Evolutionary conservation across 2,329 filamentous ascomycete genomes (phyloP).

Genomic region (Meredithiella fracta): DNA sequence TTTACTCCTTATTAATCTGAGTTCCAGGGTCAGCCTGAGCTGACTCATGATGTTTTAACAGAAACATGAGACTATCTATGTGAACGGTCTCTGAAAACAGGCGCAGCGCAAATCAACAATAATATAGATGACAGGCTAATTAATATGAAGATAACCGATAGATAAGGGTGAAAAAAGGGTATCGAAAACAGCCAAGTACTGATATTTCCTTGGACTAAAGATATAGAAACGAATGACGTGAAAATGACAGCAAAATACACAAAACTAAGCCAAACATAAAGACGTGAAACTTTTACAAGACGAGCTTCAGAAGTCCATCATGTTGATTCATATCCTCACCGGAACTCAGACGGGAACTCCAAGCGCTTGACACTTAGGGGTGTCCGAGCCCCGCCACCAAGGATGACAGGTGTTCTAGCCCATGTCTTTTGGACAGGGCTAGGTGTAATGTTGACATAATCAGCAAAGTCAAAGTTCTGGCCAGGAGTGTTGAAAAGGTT

Average conservation of each 20-base stretch:
- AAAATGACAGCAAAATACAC: conserved; percentile 8
- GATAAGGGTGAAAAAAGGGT: conserved; percentile 10
- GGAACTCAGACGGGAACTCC: conserved; percentile 13
- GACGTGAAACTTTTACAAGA: conserved; percentile 4
- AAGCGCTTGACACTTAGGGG: conserved; percentile 13
- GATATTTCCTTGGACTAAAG: neutral
- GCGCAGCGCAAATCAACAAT: neutral
- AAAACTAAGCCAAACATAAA: conserved; percentile 8
- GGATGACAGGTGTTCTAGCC: conserved; percentile 45
- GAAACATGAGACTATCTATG: no score
- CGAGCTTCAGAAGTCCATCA: neutral
- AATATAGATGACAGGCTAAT: neutral
- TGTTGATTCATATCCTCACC: conserved; percentile 4
- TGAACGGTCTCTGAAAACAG: no score
- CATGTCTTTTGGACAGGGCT: conserved; percentile 82
- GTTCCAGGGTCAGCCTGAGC: no score
- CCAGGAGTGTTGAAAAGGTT: conserved; percentile 63
- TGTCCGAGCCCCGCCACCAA: conserved; percentile 39
- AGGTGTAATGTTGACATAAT: conserved; percentile 95
- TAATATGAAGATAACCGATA: neutral
- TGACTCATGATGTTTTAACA: no score
- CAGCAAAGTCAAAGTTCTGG: conserved; percentile 77
- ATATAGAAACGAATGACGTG: conserved; percentile 4
- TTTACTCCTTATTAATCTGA: no score
- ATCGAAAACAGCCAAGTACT: conserved; percentile 13